Base-by-base conservation (phyloP, 306 rosid species). In the Lotus japonicus region DNA sequence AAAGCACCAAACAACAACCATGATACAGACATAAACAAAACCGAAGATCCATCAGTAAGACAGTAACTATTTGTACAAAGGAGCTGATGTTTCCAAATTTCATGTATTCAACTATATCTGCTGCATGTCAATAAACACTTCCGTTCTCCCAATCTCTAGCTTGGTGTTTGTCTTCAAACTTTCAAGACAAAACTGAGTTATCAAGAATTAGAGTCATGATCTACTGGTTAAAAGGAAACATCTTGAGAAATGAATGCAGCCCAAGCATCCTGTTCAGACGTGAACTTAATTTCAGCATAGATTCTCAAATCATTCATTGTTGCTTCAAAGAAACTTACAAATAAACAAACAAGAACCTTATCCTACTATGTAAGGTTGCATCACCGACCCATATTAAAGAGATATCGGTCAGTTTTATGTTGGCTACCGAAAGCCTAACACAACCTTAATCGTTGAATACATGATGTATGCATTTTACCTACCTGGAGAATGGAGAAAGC, bases 401-500 rank as follows among this genome's bases (percentile, higher is more conserved):
- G 31, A 26, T 26, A 26, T 26, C 31, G 31, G 31, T 26, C 31
- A 26, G 4, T 26, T 26, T 26, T 26, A 26, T 3, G 31, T 26
- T 0, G 31, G 31, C 4, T 3, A 4, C 4, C 4, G 31, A 26
- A 26, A 26, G 31, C 31, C 31, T 26, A 26, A 26, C 31, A 26
- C 31, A 26, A 26, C 31, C 31, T 26, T 26, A 26, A 26, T 26
- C 4, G 31, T 26, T 3, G 31, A 26, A 26, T 26, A 3, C 4
- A 26, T 3, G 31, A 0, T 26, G 2, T 26, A 26, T 1, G 31
- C 31, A 26, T 28, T 38, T 59, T 11, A 61, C 70, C 54, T 63
- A 86, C 98, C 94, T 94, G 98, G 56, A 94, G 98, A 74, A 88
- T 77, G 67, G 89, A 69, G 80, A 94, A 88, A 31, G 92, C 95